Evolutionary conservation across 306 rosid genomes (phyloP).

Genomic region (Arachis hypogaea): DNA sequence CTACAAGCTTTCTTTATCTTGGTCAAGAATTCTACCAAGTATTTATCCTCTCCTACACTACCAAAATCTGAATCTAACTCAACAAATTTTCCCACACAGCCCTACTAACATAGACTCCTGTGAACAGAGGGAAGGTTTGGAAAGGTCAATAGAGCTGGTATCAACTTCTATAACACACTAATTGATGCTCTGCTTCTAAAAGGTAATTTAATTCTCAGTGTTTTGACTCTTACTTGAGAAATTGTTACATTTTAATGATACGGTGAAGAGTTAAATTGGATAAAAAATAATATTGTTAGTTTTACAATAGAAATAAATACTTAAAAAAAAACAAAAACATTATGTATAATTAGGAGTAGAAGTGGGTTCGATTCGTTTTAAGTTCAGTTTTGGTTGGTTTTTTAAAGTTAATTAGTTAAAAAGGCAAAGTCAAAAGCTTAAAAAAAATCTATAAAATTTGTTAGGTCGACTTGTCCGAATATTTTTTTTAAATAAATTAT

Average conservation of each 20-base stretch:
- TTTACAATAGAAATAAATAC: too few relatives aligned
- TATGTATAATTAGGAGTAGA: too few relatives aligned
- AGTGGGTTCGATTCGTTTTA: too few relatives aligned
- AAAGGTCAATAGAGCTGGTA: slow-evolving; percentile 55
- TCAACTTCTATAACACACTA: slow-evolving; percentile 56
- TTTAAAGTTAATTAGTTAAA: too few relatives aligned
- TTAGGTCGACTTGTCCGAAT: too few relatives aligned
- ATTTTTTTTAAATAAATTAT: too few relatives aligned
- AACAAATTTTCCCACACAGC: not conserved
- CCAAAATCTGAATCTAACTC: slow-evolving; percentile 12
- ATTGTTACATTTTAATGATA: not conserved
- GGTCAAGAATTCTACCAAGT: slow-evolving; percentile 80
- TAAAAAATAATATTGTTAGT: too few relatives aligned
- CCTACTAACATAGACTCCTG: not conserved
- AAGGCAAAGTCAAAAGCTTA: too few relatives aligned
- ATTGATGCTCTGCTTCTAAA: slow-evolving; percentile 52
- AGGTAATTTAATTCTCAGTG: slow-evolving; percentile 43
- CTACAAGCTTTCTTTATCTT: slow-evolving; percentile 67
- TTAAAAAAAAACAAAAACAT: too few relatives aligned
- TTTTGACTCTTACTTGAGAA: not conserved
- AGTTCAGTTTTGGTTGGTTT: too few relatives aligned
- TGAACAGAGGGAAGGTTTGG: slow-evolving; percentile 71
- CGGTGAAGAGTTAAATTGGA: too few relatives aligned
- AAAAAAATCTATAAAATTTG: too few relatives aligned
- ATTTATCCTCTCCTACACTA: slow-evolving; percentile 24